Conservation (phyloP, 176 grass and related monocot species). For the Bolboschoenus planiculmis region DNA sequence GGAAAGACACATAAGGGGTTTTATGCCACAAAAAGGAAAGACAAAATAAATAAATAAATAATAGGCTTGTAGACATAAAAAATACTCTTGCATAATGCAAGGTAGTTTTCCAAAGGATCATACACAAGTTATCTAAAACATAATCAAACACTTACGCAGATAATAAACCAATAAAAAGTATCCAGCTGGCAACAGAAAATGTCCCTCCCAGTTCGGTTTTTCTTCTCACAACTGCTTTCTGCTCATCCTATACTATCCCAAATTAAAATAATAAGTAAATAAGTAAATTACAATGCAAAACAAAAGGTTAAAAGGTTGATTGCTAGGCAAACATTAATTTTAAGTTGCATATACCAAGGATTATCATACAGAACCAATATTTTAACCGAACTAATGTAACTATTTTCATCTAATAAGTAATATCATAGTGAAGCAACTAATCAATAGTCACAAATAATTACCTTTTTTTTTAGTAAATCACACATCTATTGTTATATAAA, state of each 20-base stretch:
- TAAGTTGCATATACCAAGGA: neutral
- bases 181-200: slow-evolving; percentile 59
- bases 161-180: slow-evolving; percentile 74
- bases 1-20: neutral
- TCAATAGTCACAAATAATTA: neutral
- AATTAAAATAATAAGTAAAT: slow-evolving; percentile 25
- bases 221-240: slow-evolving; percentile 61
- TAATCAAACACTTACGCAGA: slow-evolving; percentile 47
- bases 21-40: neutral
- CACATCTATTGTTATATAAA: neutral
- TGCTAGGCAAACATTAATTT: neutral
- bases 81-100: neutral
- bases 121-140: neutral
- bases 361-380: neutral
- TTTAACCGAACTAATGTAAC: neutral
- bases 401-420: neutral
- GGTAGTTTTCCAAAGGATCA: neutral
- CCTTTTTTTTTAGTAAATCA: neutral
- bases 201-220: slow-evolving; percentile 89
- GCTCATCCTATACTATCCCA: slow-evolving; percentile 53
- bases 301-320: neutral
- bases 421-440: neutral
- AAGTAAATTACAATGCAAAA: neutral
- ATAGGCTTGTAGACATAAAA: neutral
- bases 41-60: neutral